Conservation (phyloP, 2,329 filamentous ascomycete genomes). For the Fusarium devonianum region DNA sequence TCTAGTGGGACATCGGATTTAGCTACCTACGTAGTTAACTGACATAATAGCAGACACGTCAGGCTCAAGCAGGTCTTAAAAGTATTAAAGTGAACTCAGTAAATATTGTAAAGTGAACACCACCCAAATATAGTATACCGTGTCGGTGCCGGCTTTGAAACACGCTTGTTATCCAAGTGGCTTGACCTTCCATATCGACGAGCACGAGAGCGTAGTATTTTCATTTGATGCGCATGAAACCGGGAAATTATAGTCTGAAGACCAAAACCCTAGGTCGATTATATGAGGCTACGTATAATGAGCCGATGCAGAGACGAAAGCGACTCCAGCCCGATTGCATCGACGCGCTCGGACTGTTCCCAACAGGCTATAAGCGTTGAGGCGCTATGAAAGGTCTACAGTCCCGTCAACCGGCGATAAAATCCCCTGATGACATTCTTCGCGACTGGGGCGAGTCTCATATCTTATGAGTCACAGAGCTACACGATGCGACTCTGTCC, state of each 20-base stretch:
- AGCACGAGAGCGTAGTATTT: constrained; percentile 31
- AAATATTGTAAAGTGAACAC: too few relatives aligned
- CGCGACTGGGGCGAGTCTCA: constrained; percentile 18
- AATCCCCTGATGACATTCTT: constrained; percentile 25
- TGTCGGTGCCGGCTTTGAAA: constrained; percentile 33
- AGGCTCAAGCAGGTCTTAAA: too few relatives aligned
- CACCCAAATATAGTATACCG: too few relatives aligned
- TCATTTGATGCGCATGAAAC: constrained; percentile 23
- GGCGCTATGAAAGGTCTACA: constrained; percentile 11
- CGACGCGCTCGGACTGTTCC: constrained; percentile 22
- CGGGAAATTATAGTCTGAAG: constrained; percentile 34
- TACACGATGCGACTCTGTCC: constrained; percentile 29
- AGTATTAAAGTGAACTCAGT: too few relatives aligned
- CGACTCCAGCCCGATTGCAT: not conserved
- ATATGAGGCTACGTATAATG: constrained; percentile 13
- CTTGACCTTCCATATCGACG: constrained; percentile 30
- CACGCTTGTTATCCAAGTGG: constrained; percentile 33
- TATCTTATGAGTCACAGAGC: constrained; percentile 23
- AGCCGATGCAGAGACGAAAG: constrained; percentile 1
- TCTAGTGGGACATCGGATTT: too few relatives aligned
- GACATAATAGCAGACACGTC: too few relatives aligned
- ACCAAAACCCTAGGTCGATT: constrained; percentile 15
- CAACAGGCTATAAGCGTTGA: constrained; percentile 24
- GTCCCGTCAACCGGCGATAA: constrained; percentile 13
- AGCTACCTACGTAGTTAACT: too few relatives aligned